A percentile compares a stretch with the other conserved stretches of the same genome.
phyloP scores from a whole-genome alignment of 257 asterid genomes.

The Ajuga chamaepitys region DNA sequence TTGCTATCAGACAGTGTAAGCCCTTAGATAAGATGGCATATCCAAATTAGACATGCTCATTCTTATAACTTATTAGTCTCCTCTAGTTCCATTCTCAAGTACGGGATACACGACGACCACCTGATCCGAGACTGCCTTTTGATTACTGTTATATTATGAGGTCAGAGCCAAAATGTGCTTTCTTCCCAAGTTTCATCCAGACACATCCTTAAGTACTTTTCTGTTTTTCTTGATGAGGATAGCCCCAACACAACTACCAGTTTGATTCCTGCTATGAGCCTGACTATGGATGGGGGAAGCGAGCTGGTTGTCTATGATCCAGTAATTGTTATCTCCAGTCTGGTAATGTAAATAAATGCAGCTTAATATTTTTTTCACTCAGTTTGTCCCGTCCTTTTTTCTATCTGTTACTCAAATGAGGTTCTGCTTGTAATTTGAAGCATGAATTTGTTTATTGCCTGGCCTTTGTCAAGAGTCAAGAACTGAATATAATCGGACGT shows the following conservation, averaged over 20 bases:
- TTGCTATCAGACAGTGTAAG: slow-evolving; percentile 59
- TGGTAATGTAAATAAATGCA: slow-evolving; percentile 27
- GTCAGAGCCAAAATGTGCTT: slow-evolving; percentile 23
- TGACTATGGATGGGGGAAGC: slow-evolving; percentile 75
- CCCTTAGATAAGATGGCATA: slow-evolving; percentile 5
- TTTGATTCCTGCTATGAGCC: slow-evolving; percentile 65
- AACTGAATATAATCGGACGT: slow-evolving; percentile 76
- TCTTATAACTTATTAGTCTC: slow-evolving; percentile 11
- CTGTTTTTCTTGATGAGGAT: slow-evolving; percentile 17
- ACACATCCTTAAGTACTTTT: neutral
- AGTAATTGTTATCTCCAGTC: slow-evolving; percentile 55
- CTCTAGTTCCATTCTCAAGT: slow-evolving; percentile 56
- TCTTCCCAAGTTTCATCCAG: slow-evolving; percentile 9
- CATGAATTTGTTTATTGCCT: slow-evolving; percentile 61
- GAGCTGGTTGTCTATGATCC: slow-evolving; percentile 60
- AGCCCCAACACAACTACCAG: slow-evolving; percentile 60
- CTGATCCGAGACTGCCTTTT: slow-evolving; percentile 72
- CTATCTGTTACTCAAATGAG: neutral
- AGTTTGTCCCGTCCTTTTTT: neutral
- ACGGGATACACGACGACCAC: slow-evolving; percentile 41
- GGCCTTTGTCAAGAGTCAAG: slow-evolving; percentile 74
- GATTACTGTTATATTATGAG: slow-evolving; percentile 79
- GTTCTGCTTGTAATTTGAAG: slow-evolving; percentile 33
- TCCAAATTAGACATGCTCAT: neutral
- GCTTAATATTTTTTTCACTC: neutral